A percentile compares a stretch with the other conserved stretches of the same genome.
phyloP scores from a whole-genome alignment of 257 asterid species.

The Leptodermis oblonga region DNA sequence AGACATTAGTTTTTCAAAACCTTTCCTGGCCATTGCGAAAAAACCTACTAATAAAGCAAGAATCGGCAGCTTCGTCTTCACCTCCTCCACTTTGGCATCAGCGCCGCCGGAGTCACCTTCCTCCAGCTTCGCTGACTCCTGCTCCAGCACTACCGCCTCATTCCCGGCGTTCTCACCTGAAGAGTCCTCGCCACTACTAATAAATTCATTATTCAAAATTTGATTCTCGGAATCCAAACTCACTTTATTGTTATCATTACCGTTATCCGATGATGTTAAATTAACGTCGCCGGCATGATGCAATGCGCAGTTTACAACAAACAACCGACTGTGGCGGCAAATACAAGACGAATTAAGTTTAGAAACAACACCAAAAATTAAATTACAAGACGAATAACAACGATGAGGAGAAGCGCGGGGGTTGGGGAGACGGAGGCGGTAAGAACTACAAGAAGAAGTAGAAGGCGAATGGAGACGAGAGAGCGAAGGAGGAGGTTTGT shows the following conservation, averaged over 20 bases:
- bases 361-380: background rate
- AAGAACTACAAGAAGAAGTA: constrained; percentile 21
- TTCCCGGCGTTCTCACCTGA: constrained; percentile 15
- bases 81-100: constrained; percentile 26
- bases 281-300: constrained; percentile 34
- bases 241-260: constrained; percentile 12
- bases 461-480: constrained; percentile 9
- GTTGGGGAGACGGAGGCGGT: constrained; percentile 23
- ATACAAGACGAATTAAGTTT: constrained; percentile 22
- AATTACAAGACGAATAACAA: constrained; percentile 4
- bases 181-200: constrained; percentile 18
- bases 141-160: background rate
- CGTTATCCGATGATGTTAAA: constrained; percentile 16
- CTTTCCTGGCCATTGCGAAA: constrained; percentile 42
- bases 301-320: constrained; percentile 41
- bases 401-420: constrained; percentile 17
- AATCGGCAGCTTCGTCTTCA: constrained; percentile 47
- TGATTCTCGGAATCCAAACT: constrained; percentile 21
- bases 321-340: constrained; percentile 38
- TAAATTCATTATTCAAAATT: constrained; percentile 18
- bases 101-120: background rate
- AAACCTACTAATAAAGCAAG: constrained; percentile 62
- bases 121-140: background rate
- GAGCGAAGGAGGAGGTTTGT: constrained; percentile 29
- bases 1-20: constrained; percentile 44